Conservation (phyloP, 345 rosid species). For the Rhizophora apiculata region DNA sequence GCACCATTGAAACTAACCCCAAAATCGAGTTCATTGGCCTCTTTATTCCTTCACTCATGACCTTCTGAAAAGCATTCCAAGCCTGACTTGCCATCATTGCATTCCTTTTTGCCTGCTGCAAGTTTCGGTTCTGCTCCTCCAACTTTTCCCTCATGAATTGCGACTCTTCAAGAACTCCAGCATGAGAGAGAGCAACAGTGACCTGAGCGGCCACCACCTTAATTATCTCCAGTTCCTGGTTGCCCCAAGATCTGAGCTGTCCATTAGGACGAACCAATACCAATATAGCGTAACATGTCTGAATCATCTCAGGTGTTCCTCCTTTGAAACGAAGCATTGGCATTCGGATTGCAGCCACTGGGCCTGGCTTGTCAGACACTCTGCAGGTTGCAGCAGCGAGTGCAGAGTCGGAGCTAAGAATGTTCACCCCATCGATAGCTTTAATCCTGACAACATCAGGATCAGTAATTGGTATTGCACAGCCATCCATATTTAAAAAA, state of each 20-base stretch:
- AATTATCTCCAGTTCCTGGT: slow-evolving; percentile 79
- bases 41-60: slow-evolving; percentile 90
- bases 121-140: slow-evolving; percentile 77
- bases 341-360: slow-evolving; percentile 90
- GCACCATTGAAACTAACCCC: slow-evolving; percentile 77
- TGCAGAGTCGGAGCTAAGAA: slow-evolving; percentile 52
- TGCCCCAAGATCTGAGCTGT: slow-evolving; percentile 65
- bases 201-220: slow-evolving; percentile 97
- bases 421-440: slow-evolving; percentile 55
- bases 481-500: slow-evolving; percentile 29
- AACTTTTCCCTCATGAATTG: slow-evolving; percentile 88
- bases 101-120: slow-evolving; percentile 60
- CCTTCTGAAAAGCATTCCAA: slow-evolving; percentile 73
- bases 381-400: slow-evolving; percentile 65
- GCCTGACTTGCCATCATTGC: slow-evolving; percentile 92
- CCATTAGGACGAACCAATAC: slow-evolving; percentile 77
- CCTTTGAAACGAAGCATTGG: slow-evolving; percentile 94
- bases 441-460: slow-evolving; percentile 62
- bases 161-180: slow-evolving; percentile 93
- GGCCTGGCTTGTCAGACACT: slow-evolving; percentile 51
- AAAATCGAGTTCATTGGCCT: slow-evolving; percentile 82
- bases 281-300: slow-evolving; percentile 68
- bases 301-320: slow-evolving; percentile 74
- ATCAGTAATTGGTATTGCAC: slow-evolving; percentile 54
- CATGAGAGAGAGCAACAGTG: slow-evolving; percentile 95